phyloP scores from a whole-genome alignment of 805 yeast genomes.

The Ogataea wickerhamii region DNA sequence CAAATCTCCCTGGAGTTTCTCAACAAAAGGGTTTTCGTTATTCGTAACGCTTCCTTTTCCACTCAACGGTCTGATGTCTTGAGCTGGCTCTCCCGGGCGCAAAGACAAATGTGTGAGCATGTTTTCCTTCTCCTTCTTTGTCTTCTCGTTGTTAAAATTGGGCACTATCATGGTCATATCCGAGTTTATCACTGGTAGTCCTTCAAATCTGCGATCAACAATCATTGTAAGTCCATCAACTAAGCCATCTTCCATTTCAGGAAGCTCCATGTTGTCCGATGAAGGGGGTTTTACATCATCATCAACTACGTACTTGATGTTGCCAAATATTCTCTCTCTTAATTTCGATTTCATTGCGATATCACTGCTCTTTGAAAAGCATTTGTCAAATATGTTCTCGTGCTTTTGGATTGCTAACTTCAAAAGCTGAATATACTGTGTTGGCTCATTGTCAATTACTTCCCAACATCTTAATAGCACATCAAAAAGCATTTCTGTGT shows the following conservation, averaged over 20 bases:
- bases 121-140: background rate
- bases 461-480: conserved; percentile 24
- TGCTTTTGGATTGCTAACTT: conserved; percentile 10
- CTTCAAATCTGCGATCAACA: conserved; percentile 18
- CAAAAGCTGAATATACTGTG: conserved; percentile 13
- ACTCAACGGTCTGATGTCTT: background rate
- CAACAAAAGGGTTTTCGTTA: conserved; percentile 17
- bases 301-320: background rate
- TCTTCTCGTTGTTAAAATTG: conserved; percentile 12
- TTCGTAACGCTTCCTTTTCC: background rate
- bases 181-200: conserved; percentile 14
- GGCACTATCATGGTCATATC: conserved; percentile 41
- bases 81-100: background rate
- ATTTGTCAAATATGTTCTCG: conserved; percentile 16
- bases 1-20: background rate
- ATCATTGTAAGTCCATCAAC: conserved; percentile 31
- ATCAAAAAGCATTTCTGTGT: conserved; percentile 22
- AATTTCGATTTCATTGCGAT: conserved; percentile 11
- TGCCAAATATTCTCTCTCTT: conserved; percentile 2
- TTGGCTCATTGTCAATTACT: conserved; percentile 13
- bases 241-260: conserved; percentile 14
- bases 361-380: conserved; percentile 15
- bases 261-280: conserved; percentile 6
- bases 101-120: background rate
- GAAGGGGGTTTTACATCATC: conserved; percentile 1